These are phyloP conservation scores for Cordyceps cateniannulata DNA, from an alignment of 2,329 filamentous ascomycete genomes.

Conservation along the genomic window DNA sequence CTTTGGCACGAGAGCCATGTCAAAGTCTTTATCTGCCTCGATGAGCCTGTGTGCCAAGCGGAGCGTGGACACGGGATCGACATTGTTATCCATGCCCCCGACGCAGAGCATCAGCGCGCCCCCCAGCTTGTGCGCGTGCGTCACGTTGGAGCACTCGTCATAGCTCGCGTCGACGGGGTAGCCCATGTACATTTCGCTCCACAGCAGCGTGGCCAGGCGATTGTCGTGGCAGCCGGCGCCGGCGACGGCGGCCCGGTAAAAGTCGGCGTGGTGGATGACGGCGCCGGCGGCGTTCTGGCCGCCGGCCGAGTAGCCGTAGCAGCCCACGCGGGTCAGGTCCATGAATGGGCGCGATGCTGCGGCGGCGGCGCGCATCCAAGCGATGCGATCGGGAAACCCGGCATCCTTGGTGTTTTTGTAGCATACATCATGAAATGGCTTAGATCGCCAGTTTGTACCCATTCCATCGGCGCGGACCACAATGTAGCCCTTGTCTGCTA, in stretches of 20 bases:
- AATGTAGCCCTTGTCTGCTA: constrained; percentile 25
- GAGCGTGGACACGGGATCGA: constrained; percentile 25
- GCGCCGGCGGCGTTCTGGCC: constrained; percentile 24
- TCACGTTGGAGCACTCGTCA: constrained; percentile 21
- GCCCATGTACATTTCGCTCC: constrained; percentile 28
- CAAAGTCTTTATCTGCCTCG: constrained; percentile 23
- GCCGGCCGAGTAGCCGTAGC: constrained; percentile 24
- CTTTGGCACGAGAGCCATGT: constrained; percentile 22
- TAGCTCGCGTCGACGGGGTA: constrained; percentile 25
- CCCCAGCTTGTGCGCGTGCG: constrained; percentile 22
- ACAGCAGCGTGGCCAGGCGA: constrained; percentile 25
- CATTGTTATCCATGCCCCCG: constrained; percentile 23
- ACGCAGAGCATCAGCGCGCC: constrained; percentile 24
- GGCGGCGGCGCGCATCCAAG: constrained; percentile 23
- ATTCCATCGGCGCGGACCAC: constrained; percentile 26
- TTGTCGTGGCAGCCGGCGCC: constrained; percentile 26
- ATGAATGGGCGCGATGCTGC: constrained; percentile 21
- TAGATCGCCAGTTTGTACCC: constrained; percentile 26
- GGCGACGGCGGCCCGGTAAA: constrained; percentile 23
- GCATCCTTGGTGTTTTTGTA: constrained; percentile 24
- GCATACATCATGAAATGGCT: constrained; percentile 24
- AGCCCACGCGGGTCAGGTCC: constrained; percentile 23
- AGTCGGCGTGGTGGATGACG: constrained; percentile 22
- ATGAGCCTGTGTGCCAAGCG: constrained; percentile 23
- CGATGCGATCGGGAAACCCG: constrained; percentile 24